A percentile compares a stretch with the other conserved stretches of the same genome.
These are phyloP conservation scores for Euphorbia lathyris DNA, from an alignment of 345 rosid species.

Conservation along the genomic window DNA sequence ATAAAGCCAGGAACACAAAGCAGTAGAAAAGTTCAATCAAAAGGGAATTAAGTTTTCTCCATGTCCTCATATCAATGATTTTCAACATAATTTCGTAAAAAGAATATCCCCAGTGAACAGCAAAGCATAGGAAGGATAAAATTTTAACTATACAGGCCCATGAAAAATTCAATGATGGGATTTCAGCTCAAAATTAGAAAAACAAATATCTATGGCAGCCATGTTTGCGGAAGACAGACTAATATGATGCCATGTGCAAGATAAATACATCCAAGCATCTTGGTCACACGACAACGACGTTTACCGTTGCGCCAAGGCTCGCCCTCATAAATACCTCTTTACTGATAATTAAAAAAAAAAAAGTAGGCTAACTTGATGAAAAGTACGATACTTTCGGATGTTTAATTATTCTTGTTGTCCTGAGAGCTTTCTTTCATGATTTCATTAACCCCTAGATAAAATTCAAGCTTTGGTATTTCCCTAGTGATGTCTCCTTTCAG, in stretches of 20 bases:
- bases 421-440: not conserved
- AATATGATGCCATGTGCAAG: not conserved
- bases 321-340: too few species aligned
- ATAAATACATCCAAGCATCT: not conserved
- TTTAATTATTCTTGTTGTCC: not conserved
- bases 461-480: not conserved
- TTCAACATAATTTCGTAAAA: not conserved
- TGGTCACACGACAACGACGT: too few species aligned
- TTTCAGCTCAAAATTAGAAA: not conserved
- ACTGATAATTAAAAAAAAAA: too few species aligned
- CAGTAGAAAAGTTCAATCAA: not conserved
- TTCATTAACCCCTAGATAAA: not conserved
- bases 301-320: too few species aligned
- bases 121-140: not conserved
- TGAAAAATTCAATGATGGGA: not conserved
- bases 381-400: not conserved
- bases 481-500: too few species aligned
- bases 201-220: not conserved
- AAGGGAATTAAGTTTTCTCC: not conserved
- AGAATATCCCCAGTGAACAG: not conserved
- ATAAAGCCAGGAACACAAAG: not conserved
- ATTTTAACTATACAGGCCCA: not conserved
- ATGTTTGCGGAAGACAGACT: not conserved
- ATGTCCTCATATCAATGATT: not conserved
- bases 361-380: not conserved